These are phyloP conservation scores for Nemophila menziesii DNA, from an alignment of 257 asterid species.

Conservation along the genomic window DNA sequence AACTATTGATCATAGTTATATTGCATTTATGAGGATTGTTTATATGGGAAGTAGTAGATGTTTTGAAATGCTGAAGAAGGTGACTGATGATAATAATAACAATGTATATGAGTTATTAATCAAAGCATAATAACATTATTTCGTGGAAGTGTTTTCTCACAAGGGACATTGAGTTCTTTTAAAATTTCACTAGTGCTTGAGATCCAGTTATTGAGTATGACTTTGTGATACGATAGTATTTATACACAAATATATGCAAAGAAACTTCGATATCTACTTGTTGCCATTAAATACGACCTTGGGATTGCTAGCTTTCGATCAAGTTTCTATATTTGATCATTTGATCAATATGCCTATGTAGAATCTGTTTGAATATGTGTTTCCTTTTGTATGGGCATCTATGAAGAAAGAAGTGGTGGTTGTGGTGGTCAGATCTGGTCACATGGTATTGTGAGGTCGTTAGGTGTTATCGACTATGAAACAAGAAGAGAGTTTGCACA, in stretches of 20 bases:
- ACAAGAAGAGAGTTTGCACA: too few relatives aligned
- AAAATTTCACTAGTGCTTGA: neutral
- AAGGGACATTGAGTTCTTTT: too few relatives aligned
- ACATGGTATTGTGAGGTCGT: too few relatives aligned
- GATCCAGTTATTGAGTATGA: neutral
- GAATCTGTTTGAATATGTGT: too few relatives aligned
- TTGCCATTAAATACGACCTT: neutral
- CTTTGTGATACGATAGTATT: neutral
- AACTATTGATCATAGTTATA: conserved; percentile 19
- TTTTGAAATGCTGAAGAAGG: conserved; percentile 91
- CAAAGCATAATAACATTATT: conserved; percentile 43
- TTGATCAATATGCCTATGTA: too few relatives aligned
- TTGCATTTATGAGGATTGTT: conserved; percentile 58
- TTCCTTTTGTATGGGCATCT: too few relatives aligned
- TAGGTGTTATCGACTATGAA: too few relatives aligned
- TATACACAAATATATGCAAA: neutral
- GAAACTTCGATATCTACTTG: neutral
- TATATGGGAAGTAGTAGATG: conserved; percentile 88
- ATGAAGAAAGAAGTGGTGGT: too few relatives aligned
- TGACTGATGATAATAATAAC: conserved; percentile 52
- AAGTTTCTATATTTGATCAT: too few relatives aligned
- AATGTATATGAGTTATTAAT: conserved; percentile 74
- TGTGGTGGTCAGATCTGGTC: too few relatives aligned
- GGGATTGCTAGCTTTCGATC: too few relatives aligned
- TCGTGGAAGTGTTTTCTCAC: too few relatives aligned